phyloP scores from a whole-genome alignment of 176 grass and related monocot species.

The Dactylis glomerata region DNA sequence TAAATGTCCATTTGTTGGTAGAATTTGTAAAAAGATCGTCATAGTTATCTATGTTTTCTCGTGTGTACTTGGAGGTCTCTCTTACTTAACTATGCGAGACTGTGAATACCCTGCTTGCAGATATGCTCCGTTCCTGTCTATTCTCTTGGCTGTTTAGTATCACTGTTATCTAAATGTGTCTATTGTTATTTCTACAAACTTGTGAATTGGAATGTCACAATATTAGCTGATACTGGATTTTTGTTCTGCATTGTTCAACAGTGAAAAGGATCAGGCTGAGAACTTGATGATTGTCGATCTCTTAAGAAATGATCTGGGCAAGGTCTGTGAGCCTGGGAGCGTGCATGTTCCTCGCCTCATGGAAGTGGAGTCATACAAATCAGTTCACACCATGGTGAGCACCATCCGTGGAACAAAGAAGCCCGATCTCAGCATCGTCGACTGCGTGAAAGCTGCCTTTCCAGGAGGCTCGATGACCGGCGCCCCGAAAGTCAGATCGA shows the following conservation, averaged over 20 bases:
- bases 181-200: neutral
- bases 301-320: conserved; percentile 83
- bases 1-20: neutral
- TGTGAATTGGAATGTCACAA: neutral
- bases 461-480: conserved; percentile 97
- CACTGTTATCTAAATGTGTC: neutral
- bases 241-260: conserved; percentile 32
- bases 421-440: conserved; percentile 42
- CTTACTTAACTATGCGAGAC: no score
- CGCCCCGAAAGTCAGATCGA: conserved; percentile 88
- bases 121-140: neutral
- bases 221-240: conserved; percentile 9
- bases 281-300: conserved; percentile 99
- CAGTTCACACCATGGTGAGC: conserved; percentile 94
- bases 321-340: conserved; percentile 69
- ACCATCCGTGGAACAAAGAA: conserved; percentile 68
- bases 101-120: neutral
- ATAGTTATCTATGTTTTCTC: neutral
- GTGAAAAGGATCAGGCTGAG: conserved; percentile 97
- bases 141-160: neutral
- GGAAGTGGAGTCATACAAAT: conserved; percentile 84
- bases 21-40: neutral
- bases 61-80: neutral
- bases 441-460: conserved; percentile 84
- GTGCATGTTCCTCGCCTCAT: conserved; percentile 81